Conservation (phyloP, 2,329 filamentous ascomycete genomes). For the Neonectria punicea region DNA sequence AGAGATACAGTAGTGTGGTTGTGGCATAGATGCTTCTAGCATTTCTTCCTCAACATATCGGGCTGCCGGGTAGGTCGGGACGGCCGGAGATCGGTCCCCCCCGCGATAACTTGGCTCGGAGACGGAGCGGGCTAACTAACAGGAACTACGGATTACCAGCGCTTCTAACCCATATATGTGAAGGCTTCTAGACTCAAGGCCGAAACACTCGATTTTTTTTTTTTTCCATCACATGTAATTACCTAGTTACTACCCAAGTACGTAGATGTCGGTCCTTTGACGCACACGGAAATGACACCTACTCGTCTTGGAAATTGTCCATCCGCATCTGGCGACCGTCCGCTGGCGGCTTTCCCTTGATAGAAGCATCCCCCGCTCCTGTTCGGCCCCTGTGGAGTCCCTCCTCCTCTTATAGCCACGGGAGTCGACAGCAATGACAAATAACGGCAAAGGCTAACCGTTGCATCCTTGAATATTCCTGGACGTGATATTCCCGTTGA, state of each 20-base stretch:
- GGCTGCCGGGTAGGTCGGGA: background rate
- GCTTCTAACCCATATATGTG: background rate
- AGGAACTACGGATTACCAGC: background rate
- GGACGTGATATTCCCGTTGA: background rate
- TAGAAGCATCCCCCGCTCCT: background rate
- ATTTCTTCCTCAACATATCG: background rate
- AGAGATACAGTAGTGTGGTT: constrained; percentile 6
- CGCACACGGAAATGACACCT: background rate
- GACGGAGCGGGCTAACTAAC: background rate
- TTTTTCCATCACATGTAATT: background rate
- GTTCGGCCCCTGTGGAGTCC: constrained; percentile 1
- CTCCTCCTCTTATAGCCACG: background rate
- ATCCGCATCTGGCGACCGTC: background rate
- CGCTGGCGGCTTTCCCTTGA: constrained; percentile 1
- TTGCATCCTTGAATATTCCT: background rate
- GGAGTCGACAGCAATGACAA: background rate
- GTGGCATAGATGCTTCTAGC: background rate
- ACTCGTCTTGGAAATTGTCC: background rate
- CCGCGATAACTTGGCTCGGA: background rate
- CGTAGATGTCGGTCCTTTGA: background rate
- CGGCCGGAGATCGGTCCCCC: background rate
- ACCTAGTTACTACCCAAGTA: background rate
- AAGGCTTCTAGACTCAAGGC: background rate
- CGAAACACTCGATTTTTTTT: background rate
- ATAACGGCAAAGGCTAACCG: constrained; percentile 13